Conservation (phyloP, 2,329 filamentous ascomycete species). For the Hypocrella siamensis region DNA sequence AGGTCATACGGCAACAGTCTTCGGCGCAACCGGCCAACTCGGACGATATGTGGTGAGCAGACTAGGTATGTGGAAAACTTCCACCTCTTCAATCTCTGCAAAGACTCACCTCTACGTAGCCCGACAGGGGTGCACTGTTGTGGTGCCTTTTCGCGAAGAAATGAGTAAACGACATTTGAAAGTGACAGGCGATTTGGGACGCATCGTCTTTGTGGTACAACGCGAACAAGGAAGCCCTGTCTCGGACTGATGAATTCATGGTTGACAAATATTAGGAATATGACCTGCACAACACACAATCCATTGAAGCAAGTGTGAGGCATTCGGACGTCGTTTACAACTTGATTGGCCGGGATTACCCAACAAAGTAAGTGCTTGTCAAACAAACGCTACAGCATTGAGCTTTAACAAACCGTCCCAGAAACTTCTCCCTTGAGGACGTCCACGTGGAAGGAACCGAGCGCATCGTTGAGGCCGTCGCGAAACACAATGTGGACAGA, state of each 20-base stretch:
- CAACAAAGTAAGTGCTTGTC: slow-evolving; percentile 60
- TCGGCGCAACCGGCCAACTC: slow-evolving; percentile 90
- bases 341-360: slow-evolving; percentile 82
- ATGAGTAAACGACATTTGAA: slow-evolving; percentile 97
- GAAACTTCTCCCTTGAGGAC: slow-evolving; percentile 86
- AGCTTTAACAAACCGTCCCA: slow-evolving; percentile 16
- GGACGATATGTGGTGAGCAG: slow-evolving; percentile 96
- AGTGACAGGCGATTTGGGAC: slow-evolving; percentile 84
- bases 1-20: slow-evolving; percentile 95
- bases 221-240: too few species aligned
- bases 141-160: slow-evolving; percentile 89
- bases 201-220: slow-evolving; percentile 56
- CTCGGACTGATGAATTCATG: too few species aligned
- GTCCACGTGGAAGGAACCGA: slow-evolving; percentile 87
- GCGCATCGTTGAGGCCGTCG: slow-evolving; percentile 83
- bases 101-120: slow-evolving; percentile 32
- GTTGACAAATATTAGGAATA: slow-evolving; percentile 53
- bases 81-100: too few species aligned
- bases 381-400: background rate
- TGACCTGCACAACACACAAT: slow-evolving; percentile 84
- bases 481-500: slow-evolving; percentile 95
- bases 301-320: slow-evolving; percentile 89
- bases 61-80: slow-evolving; percentile 61
- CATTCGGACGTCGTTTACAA: slow-evolving; percentile 98
- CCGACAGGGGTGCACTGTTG: slow-evolving; percentile 82